A percentile compares a stretch with the other conserved stretches of the same genome.
These are phyloP conservation scores for Alternaria sp. DNA, from an alignment of 2,329 filamentous ascomycete genomes.

Conservation along the genomic window DNA sequence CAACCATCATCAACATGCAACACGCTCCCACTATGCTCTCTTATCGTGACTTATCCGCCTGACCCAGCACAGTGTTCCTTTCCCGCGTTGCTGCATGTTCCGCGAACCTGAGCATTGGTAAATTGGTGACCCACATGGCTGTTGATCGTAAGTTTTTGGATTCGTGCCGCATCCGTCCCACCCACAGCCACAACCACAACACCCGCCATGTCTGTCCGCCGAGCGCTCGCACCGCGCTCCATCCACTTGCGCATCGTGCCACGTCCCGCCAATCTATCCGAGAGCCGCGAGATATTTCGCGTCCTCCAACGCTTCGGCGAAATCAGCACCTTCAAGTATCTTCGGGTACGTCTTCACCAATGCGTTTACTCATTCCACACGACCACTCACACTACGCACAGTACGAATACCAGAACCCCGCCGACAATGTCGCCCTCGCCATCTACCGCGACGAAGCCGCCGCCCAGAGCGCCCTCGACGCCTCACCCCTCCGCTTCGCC, in stretches of 20 bases:
- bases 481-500: slow-evolving; percentile 55
- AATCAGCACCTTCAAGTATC: slow-evolving; percentile 55
- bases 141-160: slow-evolving; percentile 5
- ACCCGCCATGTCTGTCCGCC: slow-evolving; percentile 37
- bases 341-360: slow-evolving; percentile 39
- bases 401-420: slow-evolving; percentile 52
- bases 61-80: slow-evolving; percentile 18
- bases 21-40: background rate
- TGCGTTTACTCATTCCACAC: background rate
- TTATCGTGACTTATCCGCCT: slow-evolving; percentile 1
- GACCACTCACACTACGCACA: slow-evolving; percentile 14
- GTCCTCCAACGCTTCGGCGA: slow-evolving; percentile 58
- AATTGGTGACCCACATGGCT: slow-evolving; percentile 28
- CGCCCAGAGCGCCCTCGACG: slow-evolving; percentile 51
- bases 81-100: slow-evolving; percentile 25
- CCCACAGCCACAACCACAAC: background rate
- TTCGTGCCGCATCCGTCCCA: slow-evolving; percentile 4
- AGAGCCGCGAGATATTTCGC: slow-evolving; percentile 57
- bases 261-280: slow-evolving; percentile 55
- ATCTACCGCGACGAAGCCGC: slow-evolving; percentile 53
- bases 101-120: slow-evolving; percentile 25
- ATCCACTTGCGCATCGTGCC: slow-evolving; percentile 57
- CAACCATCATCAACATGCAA: slow-evolving; percentile 14
- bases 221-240: slow-evolving; percentile 48
- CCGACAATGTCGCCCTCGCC: slow-evolving; percentile 54